Evolutionary conservation across 2,329 filamentous ascomycete genomes (phyloP), one percentile per base, ranked within the genome.

Genomic region (Epichloe sp.): DNA sequence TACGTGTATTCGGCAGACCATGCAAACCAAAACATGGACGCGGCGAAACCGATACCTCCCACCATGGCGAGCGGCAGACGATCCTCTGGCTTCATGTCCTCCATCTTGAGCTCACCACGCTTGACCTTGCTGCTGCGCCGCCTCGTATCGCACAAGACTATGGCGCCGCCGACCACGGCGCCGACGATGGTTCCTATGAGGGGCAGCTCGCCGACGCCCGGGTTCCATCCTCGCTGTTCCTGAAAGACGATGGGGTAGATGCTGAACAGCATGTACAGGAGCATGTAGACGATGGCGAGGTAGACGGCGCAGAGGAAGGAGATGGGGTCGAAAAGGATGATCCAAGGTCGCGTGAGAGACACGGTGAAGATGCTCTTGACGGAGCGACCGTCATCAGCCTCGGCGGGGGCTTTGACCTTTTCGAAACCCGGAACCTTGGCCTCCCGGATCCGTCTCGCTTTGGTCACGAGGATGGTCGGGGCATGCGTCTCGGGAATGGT

Each of bases 1-100:
- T 66, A 66, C 66, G 68, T 71, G 58, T 68, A 78, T 46, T 71
- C 64, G 1, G 68, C 72, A 1, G 76, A 77, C 79, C 79, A 83
- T 0, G 79, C 77, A 53, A 82, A 79, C 74, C 75, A 79, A 65
- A 83, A 82, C 53, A 83, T 71, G 11, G 78, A 72, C 12, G 79
- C 60, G 1, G 81, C 78, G 11, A 85, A 68, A 3, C 68, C 64
- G 14, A 77, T 53, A 5, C 73, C 68, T 3, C 74, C 78, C 10
- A 74, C 56, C 56, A 82, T 78, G 31, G 79, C 79, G 4, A 85
- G 66, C 0, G 79, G 76, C 0, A 87, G 70, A 0, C 83, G 75
- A 19, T 75, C 71, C 51, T 78, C 75, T 0, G 75, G 72, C 43
- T 61, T 58, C 12, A 68, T 48, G 23, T 60, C 56, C 4, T 55